Base-by-base conservation (phyloP, 331 rosid genomes). In the Erythrophleum ivorense region DNA sequence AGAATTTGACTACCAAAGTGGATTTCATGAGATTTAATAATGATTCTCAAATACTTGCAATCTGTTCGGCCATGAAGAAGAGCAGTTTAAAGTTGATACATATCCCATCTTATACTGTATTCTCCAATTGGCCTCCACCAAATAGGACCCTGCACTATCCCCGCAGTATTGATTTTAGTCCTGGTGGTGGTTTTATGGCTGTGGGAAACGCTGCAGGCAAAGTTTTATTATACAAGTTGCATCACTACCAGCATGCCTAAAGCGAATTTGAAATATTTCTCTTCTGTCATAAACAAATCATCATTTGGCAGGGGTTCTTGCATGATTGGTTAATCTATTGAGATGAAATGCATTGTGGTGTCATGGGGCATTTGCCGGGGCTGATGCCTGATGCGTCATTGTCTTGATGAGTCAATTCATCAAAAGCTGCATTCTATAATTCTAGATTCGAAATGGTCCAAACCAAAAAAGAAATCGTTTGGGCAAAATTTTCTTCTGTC, bases 181-280 rank as follows among this genome's bases (percentile, higher is more conserved):
- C 98, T 12, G 97, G 95, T 21, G 94, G 98, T 36, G 98, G 98
- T 52, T 95, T 90, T 88, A 91, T 95, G 98, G 99, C 98, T 13
- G 87, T 91, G 64, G 99, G 98, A 79, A 95, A 90, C 33, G 88
- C 96, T 63, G 86, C 93, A 55, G 98, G 98, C 71, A 95, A 77
- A 75, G 98, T 93, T 36, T 76, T 93, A 68, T 69, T 95, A 73
- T 95, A 95, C 88, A 95, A 93, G 90, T 75, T 95, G 84, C 96
- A 90, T 76, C 98, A 95, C 86, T 93, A 91, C 82, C 85, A 76
- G 73, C 91, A 91, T 79, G 97, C 97, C 36, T 93, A 84, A 81
- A 77, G 50, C n/a, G 41, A 50, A 38, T 45, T 41, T 66, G 31
- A 40, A 36, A 73, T 59, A 69, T 11, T 43, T 19, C 43, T 41